Evolutionary conservation across 805 yeast genomes (phyloP).

Genomic region (Candida piceae): DNA sequence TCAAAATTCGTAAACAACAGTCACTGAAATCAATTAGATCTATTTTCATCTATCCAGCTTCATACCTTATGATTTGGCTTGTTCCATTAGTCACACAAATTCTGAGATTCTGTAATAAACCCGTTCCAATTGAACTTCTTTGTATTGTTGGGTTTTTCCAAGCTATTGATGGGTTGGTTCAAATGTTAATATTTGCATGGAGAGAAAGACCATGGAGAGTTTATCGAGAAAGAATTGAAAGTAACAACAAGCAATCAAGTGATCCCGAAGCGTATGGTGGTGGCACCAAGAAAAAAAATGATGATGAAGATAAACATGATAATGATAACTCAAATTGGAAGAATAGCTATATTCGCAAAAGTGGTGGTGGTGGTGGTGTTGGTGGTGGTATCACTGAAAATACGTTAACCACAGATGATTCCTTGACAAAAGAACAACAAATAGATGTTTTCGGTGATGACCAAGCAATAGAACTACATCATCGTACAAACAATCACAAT

Average conservation of each 20-base stretch:
- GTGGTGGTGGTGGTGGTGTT: too few species aligned
- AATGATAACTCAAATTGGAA: background rate
- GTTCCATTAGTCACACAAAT: constrained; percentile 14
- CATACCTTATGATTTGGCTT: constrained; percentile 14
- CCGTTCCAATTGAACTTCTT: constrained; percentile 7
- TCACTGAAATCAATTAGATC: constrained; percentile 13
- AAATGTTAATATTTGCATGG: constrained; percentile 13
- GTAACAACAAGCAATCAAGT: background rate
- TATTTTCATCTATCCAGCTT: constrained; percentile 16
- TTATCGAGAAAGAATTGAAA: background rate
- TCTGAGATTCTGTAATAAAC: constrained; percentile 5
- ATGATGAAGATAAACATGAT: background rate
- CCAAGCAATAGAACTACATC: too few species aligned
- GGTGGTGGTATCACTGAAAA: too few species aligned
- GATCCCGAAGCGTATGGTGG: background rate
- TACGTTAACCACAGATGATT: too few species aligned
- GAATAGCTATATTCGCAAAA: background rate
- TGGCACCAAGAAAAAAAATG: background rate
- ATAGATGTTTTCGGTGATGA: too few species aligned
- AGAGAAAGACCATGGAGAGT: constrained; percentile 20
- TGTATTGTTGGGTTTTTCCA: constrained; percentile 10
- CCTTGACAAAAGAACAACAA: too few species aligned
- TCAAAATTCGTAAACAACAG: constrained; percentile 14
- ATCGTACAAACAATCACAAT: too few species aligned
- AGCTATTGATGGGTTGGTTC: constrained; percentile 18